Evolutionary conservation across 2,329 filamentous ascomycete species (phyloP), one percentile per base, ranked within the genome.

Genomic region (Torrubiella hemipterigena): DNA sequence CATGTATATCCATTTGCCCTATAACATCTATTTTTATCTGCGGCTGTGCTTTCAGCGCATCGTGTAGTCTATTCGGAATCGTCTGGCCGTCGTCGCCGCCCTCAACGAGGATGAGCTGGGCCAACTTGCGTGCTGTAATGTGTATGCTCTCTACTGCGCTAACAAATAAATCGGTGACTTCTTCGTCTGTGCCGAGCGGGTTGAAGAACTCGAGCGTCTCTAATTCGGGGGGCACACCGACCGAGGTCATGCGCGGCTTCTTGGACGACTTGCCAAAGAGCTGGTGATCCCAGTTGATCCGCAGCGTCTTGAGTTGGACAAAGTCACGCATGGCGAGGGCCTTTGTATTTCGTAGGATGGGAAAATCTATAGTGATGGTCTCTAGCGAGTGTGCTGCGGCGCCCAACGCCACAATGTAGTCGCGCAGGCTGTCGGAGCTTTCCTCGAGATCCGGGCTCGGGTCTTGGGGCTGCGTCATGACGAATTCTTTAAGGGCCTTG

Each of bases 271-370:
- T 54, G 11, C 63, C 63, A 20, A 65, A 65, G 1, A 67, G 55
- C 37, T 67, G 63, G 26, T 61, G 59, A 40, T 67, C 63, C 56
- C 57, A 61, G 37, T 59, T 61, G 17, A 67, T 28, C 18, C 56
- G 52, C 6, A 67, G 44, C 1, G 52, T 53, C 29, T 51, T 59
- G 14, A 66, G 51, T 0, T 44, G 44, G 4, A 44, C 47, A 21
- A 66, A 67, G 7, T 64, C 59, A 6, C 63, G 48, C 35, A 67
- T 49, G 16, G 58, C 49, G 11, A 67, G 41, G 4, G 64, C 49
- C 12, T 56, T 55, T n/a, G 51, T 47, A 17, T 55, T 54, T 21
- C 42, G 48, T 5, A 67, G 38, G 6, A 51, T 53, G 0, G 61
- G 53, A 20, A 54, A 58, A 38, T 67, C 61, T 29, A 67, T 58